Conservation (phyloP, 805 yeast species). For the Torulaspora gathmanii region DNA sequence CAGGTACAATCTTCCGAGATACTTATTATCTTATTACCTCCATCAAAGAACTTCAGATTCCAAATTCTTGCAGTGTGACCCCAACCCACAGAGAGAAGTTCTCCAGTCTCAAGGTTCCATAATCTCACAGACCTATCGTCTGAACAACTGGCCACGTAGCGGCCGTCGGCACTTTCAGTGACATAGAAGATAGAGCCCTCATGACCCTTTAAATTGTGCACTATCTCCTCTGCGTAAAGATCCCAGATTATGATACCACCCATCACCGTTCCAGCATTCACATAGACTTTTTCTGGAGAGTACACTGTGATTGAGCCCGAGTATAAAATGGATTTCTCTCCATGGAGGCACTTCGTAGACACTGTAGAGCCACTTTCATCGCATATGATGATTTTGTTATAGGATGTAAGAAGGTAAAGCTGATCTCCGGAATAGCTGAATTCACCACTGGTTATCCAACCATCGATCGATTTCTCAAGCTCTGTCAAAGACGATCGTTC, state of each 20-base stretch:
- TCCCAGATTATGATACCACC: slow-evolving; percentile 83
- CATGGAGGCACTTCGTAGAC: slow-evolving; percentile 40
- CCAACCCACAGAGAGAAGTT: slow-evolving; percentile 76
- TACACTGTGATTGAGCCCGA: slow-evolving; percentile 69
- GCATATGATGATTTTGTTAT: slow-evolving; percentile 49
- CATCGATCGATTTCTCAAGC: slow-evolving; percentile 54
- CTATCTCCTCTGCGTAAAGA: slow-evolving; percentile 39
- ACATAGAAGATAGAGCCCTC: slow-evolving; percentile 91
- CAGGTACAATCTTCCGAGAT: slow-evolving; percentile 85
- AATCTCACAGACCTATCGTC: slow-evolving; percentile 87
- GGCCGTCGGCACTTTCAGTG: slow-evolving; percentile 51
- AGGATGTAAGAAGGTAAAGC: slow-evolving; percentile 67
- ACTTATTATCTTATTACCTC: slow-evolving; percentile 46
- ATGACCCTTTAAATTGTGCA: slow-evolving; percentile 64
- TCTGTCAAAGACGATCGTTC: slow-evolving; percentile 13
- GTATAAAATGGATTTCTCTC: slow-evolving; percentile 78
- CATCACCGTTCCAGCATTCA: slow-evolving; percentile 93
- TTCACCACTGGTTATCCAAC: slow-evolving; percentile 72
- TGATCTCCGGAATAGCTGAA: slow-evolving; percentile 40
- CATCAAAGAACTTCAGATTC: slow-evolving; percentile 58
- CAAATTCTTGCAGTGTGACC: slow-evolving; percentile 96
- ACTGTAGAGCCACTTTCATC: slow-evolving; percentile 26
- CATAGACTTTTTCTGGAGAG: slow-evolving; percentile 40
- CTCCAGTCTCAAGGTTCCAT: slow-evolving; percentile 59
- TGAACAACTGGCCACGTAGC: slow-evolving; percentile 71